phyloP scores from a whole-genome alignment of 2,329 filamentous ascomycete species.

The Chrysosporium keratinophilum region DNA sequence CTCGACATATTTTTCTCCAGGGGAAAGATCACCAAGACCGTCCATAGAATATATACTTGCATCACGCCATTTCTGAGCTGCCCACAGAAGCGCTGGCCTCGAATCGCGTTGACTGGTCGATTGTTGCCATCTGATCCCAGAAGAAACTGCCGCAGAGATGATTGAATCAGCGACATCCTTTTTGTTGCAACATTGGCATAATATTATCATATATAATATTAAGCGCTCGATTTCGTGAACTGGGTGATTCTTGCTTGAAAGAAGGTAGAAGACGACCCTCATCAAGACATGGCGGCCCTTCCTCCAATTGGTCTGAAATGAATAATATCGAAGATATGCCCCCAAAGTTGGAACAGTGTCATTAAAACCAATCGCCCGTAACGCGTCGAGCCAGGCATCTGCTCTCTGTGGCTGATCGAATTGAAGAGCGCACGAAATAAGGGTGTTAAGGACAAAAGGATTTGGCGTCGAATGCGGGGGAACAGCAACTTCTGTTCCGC shows the following conservation, averaged over 20 bases:
- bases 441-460: constrained; percentile 26
- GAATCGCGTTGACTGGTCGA: neutral
- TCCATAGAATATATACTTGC: constrained; percentile 11
- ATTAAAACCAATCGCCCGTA: constrained; percentile 28
- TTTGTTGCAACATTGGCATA: constrained; percentile 29
- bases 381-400: constrained; percentile 32
- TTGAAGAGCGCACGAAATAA: constrained; percentile 31
- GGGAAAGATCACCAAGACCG: constrained; percentile 16
- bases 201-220: constrained; percentile 31
- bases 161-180: constrained; percentile 25
- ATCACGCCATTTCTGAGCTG: constrained; percentile 10
- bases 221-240: constrained; percentile 24
- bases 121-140: constrained; percentile 22
- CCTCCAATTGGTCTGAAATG: constrained; percentile 29
- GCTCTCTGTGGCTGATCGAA: constrained; percentile 35
- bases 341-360: constrained; percentile 31
- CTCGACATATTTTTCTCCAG: constrained; percentile 27
- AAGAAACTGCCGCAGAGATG: constrained; percentile 28
- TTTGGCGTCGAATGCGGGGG: constrained; percentile 28
- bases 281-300: constrained; percentile 27
- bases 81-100: constrained; percentile 7
- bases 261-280: constrained; percentile 29
- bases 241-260: constrained; percentile 26
- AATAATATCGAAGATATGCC: constrained; percentile 32
- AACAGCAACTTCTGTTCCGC: constrained; percentile 29